These are phyloP conservation scores for Macadamia tetraphylla DNA, from an alignment of 164 flowering plant species.

Conservation along the genomic window DNA sequence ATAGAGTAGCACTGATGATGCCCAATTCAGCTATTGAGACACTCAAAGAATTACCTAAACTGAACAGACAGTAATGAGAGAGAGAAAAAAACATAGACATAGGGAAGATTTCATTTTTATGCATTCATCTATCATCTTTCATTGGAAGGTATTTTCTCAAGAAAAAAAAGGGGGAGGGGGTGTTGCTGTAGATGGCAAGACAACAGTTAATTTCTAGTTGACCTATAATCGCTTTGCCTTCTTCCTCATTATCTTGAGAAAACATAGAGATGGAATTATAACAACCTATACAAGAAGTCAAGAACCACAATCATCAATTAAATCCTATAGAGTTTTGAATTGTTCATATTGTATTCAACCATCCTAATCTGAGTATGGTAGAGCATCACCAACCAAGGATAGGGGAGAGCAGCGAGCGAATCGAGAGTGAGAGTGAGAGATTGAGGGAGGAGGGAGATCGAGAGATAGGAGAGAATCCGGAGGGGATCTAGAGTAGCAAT, in stretches of 20 bases:
- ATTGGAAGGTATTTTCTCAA: no score
- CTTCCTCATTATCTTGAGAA: slow-evolving; percentile 45
- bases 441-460: no score
- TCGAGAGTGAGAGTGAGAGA: no score
- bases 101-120: no score
- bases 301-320: neutral
- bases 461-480: no score
- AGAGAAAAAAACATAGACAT: neutral
- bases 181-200: neutral
- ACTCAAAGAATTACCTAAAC: slow-evolving; percentile 39
- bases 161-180: no score
- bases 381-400: no score
- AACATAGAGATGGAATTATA: slow-evolving; percentile 69
- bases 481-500: no score
- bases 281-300: slow-evolving; percentile 41
- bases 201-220: neutral
- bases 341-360: no score
- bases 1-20: slow-evolving; percentile 39
- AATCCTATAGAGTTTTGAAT: neutral
- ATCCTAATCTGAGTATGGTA: no score
- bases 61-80: neutral
- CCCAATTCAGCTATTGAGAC: slow-evolving; percentile 33
- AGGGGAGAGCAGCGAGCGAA: no score
- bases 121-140: no score
- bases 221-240: slow-evolving; percentile 66